These are phyloP conservation scores for Alisma plantagoaquatica DNA, from an alignment of 106 monocot genomes.

Conservation along the genomic window DNA sequence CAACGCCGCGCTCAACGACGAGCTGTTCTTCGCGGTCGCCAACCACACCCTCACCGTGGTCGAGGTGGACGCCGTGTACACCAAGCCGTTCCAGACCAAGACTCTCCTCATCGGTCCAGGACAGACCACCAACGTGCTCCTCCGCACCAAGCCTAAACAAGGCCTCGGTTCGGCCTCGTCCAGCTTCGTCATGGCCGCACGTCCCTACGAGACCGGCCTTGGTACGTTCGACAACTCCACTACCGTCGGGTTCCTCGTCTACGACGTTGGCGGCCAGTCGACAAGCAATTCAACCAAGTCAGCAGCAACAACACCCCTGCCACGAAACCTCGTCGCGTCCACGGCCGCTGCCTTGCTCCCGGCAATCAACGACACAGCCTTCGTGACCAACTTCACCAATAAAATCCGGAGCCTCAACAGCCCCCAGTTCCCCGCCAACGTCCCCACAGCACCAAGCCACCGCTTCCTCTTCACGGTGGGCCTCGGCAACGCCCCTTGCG, in stretches of 20 bases:
- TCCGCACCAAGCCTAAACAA: no score
- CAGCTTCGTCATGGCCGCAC: conserved; percentile 4
- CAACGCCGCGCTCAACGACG: conserved; percentile 27
- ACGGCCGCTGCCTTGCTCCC: conserved; percentile 29
- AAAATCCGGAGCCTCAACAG: conserved; percentile 54
- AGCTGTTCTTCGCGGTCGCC: conserved; percentile 29
- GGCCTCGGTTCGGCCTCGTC: conserved; percentile 1
- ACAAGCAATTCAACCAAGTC: no score
- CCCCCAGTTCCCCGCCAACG: conserved; percentile 17
- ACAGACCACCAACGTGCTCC: conserved; percentile 60
- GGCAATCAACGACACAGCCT: conserved; percentile 24
- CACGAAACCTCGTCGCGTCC: conserved; percentile 44
- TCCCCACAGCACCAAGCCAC: conserved; percentile 31
- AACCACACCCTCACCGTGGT: conserved; percentile 23
- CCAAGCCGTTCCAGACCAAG: conserved; percentile 45
- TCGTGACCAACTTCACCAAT: no score
- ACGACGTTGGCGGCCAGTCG: no score
- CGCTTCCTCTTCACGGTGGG: conserved; percentile 45
- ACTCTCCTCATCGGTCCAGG: conserved; percentile 53
- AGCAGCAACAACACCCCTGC: no score
- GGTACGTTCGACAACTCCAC: conserved; percentile 24
- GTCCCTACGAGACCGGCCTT: conserved; percentile 20
- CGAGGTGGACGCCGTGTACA: conserved; percentile 52
- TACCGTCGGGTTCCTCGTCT: conserved; percentile 24
- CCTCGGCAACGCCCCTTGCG: conserved; percentile 40